A percentile compares a stretch with the other conserved stretches of the same genome.
These are phyloP conservation scores for Haematococcus sp. DNA, from an alignment of 139 green algal genomes.

Conservation along the genomic window DNA sequence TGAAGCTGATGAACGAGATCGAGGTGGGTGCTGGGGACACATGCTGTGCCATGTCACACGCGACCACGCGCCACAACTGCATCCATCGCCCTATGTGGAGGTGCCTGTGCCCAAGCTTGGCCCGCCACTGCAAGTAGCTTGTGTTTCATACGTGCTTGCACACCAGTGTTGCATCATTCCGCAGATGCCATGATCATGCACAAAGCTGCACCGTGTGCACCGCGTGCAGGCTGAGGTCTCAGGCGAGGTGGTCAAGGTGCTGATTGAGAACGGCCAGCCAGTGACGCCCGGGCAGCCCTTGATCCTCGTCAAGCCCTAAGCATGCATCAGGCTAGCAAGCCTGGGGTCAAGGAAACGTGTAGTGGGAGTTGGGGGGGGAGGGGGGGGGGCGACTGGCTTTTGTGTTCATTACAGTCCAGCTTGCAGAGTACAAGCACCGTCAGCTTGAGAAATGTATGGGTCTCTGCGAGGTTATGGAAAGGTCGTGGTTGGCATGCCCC, in stretches of 20 bases:
- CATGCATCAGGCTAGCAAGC: neutral
- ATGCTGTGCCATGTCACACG: neutral
- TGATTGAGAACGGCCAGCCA: slow-evolving; percentile 64
- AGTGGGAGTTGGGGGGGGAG: neutral
- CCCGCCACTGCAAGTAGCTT: no score
- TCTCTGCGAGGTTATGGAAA: neutral
- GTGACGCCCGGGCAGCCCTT: slow-evolving; percentile 44
- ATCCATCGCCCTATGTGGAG: no score
- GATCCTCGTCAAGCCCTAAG: slow-evolving; percentile 7
- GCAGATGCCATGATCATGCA: no score
- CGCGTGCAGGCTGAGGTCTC: slow-evolving; percentile 66
- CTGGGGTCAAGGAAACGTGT: neutral
- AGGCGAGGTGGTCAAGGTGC: slow-evolving; percentile 72
- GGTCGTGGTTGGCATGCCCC: no score
- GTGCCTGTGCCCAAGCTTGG: no score
- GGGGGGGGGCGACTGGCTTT: no score
- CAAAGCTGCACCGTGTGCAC: neutral
- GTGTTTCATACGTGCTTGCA: no score
- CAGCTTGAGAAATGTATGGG: neutral
- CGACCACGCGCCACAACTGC: neutral
- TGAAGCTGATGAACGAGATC: slow-evolving; percentile 99
- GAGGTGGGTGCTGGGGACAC: slow-evolving; percentile 65
- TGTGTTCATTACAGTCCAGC: no score
- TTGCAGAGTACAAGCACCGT: neutral
- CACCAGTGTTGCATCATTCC: no score